These are phyloP conservation scores for Pichia inconspicua DNA, from an alignment of 1,139 yeast species.

Conservation along the genomic window DNA sequence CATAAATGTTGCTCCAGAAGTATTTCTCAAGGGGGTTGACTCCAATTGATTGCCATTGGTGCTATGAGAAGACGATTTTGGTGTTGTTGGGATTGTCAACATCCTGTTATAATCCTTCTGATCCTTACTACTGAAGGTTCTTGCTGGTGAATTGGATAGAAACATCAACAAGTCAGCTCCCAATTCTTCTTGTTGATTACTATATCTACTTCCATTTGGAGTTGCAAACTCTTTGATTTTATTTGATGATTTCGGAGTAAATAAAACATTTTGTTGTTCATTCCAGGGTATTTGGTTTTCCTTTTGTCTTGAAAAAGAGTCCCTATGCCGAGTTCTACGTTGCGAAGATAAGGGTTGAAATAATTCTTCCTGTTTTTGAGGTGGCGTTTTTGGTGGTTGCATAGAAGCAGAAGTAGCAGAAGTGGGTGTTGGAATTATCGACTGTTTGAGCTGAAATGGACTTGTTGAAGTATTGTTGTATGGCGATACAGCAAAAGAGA, in stretches of 20 bases:
- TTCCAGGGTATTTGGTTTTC: neutral
- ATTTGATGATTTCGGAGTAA: slow-evolving; percentile 24
- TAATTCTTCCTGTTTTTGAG: slow-evolving; percentile 15
- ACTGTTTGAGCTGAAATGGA: slow-evolving; percentile 15
- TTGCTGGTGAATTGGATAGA: slow-evolving; percentile 77
- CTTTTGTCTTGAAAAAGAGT: slow-evolving; percentile 3
- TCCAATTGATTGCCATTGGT: slow-evolving; percentile 14
- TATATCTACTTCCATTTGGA: slow-evolving; percentile 19
- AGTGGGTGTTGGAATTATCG: slow-evolving; percentile 6
- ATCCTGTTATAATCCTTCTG: slow-evolving; percentile 9
- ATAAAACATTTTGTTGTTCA: slow-evolving; percentile 13
- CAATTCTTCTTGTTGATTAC: slow-evolving; percentile 44
- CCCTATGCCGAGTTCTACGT: neutral
- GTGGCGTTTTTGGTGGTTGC: slow-evolving; percentile 23
- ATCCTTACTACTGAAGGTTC: slow-evolving; percentile 37
- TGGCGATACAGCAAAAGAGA: slow-evolving; percentile 24
- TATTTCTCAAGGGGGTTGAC: slow-evolving; percentile 20
- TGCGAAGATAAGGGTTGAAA: slow-evolving; percentile 1
- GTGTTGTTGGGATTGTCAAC: slow-evolving; percentile 26
- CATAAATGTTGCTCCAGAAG: neutral
- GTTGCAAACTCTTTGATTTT: slow-evolving; percentile 18
- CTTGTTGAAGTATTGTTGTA: slow-evolving; percentile 15
- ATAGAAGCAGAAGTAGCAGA: slow-evolving; percentile 12
- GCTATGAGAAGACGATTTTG: slow-evolving; percentile 20
- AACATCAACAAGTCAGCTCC: slow-evolving; percentile 81